phyloP scores from a whole-genome alignment of 345 rosid genomes.

The Acer saccharum region DNA sequence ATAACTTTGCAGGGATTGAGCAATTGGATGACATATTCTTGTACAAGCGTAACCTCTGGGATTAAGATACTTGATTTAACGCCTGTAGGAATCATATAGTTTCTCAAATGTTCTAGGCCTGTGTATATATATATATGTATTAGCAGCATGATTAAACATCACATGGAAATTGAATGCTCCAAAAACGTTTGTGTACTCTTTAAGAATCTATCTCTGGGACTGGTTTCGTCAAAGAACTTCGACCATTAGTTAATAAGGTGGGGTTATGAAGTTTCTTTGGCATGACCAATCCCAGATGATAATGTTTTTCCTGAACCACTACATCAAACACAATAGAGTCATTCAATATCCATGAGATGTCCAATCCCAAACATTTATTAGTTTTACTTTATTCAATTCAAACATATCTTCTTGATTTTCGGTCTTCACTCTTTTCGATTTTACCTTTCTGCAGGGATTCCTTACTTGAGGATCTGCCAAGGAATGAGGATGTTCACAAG shows the following conservation, averaged over 20 bases:
- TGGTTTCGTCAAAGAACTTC: slow-evolving; percentile 10
- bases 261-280: slow-evolving; percentile 18
- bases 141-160: slow-evolving; percentile 30
- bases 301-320: slow-evolving; percentile 2
- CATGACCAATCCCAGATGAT: slow-evolving; percentile 5
- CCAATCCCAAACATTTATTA: not conserved
- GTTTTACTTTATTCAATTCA: slow-evolving; percentile 6
- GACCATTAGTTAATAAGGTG: not conserved
- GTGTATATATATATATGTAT: slow-evolving; percentile 12
- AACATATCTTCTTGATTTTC: slow-evolving; percentile 1
- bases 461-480: slow-evolving; percentile 40
- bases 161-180: slow-evolving; percentile 41
- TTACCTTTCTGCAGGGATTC: slow-evolving; percentile 46
- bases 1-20: slow-evolving; percentile 49
- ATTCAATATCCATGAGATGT: slow-evolving; percentile 36
- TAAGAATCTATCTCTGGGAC: slow-evolving; percentile 10
- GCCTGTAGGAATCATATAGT: slow-evolving; percentile 30
- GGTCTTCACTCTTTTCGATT: slow-evolving; percentile 12
- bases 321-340: slow-evolving; percentile 13
- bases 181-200: slow-evolving; percentile 14
- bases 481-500: slow-evolving; percentile 29
- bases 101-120: slow-evolving; percentile 26
- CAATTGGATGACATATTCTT: slow-evolving; percentile 74
- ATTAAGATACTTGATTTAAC: slow-evolving; percentile 42
- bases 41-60: slow-evolving; percentile 55